Conservation (phyloP, 2,329 filamentous ascomycete genomes). For the Chalaropsis thielavioides region DNA sequence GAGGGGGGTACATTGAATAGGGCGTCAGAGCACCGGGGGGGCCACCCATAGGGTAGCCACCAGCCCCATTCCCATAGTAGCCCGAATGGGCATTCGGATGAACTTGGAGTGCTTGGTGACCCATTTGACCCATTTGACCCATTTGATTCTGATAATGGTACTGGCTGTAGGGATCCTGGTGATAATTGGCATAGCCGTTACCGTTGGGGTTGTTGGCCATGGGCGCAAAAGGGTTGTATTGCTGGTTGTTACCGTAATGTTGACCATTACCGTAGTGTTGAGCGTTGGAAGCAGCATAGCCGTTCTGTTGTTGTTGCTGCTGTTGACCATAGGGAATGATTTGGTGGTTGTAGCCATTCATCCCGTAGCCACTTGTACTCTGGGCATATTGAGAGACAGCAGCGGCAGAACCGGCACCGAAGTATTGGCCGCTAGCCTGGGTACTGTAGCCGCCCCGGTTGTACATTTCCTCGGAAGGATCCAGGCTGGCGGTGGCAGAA, state of each 20-base stretch:
- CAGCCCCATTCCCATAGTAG: slow-evolving; percentile 24
- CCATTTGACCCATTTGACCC: slow-evolving; percentile 3
- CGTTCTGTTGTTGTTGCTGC: slow-evolving; percentile 12
- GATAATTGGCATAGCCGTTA: slow-evolving; percentile 21
- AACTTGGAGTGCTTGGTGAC: background rate
- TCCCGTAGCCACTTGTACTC: slow-evolving; percentile 26
- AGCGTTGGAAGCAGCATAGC: background rate
- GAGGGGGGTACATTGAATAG: slow-evolving; percentile 24
- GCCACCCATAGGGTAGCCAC: slow-evolving; percentile 16
- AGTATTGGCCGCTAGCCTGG: slow-evolving; percentile 19
- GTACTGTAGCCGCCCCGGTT: slow-evolving; percentile 23
- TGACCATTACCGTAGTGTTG: background rate
- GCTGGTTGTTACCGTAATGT: background rate
- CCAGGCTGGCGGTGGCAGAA: slow-evolving; percentile 43
- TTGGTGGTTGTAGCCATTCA: slow-evolving; percentile 19
- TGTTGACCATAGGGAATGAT: slow-evolving; percentile 33
- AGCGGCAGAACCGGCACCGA: background rate
- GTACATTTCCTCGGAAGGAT: slow-evolving; percentile 49
- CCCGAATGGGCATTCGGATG: slow-evolving; percentile 17
- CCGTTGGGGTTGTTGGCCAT: slow-evolving; percentile 2
- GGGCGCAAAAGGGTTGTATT: background rate
- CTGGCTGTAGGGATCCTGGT: slow-evolving; percentile 2
- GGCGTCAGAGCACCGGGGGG: slow-evolving; percentile 10
- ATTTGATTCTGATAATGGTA: slow-evolving; percentile 1
- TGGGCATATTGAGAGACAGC: slow-evolving; percentile 23